A percentile compares a stretch with the other conserved stretches of the same genome.
Evolutionary conservation across 306 rosid species (phyloP).

Genomic region (Ammopiptanthus mongolicus): DNA sequence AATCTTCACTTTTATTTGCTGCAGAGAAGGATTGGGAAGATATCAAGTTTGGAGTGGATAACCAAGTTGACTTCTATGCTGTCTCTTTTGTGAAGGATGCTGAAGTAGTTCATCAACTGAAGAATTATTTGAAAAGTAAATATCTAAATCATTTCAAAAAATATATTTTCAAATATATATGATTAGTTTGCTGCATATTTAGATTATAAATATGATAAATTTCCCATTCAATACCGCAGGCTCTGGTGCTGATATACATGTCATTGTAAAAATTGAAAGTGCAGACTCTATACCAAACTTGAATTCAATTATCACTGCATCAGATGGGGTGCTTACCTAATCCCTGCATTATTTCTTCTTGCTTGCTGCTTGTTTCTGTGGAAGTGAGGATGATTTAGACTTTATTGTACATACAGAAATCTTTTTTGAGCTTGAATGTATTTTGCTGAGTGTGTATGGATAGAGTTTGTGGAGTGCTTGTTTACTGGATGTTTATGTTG

Average conservation of each 20-base stretch:
- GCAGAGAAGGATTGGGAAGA: constrained; percentile 99
- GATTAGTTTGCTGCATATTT: neutral
- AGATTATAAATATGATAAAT: neutral
- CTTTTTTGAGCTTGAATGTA: neutral
- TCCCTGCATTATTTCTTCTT: constrained; percentile 16
- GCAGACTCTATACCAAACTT: constrained; percentile 93
- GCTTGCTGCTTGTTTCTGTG: neutral
- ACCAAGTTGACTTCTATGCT: constrained; percentile 97
- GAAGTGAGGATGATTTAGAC: neutral
- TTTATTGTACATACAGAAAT: neutral
- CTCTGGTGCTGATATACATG: constrained; percentile 80
- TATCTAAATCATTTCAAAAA: neutral
- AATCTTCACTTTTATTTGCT: constrained; percentile 27
- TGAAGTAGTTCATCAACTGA: constrained; percentile 88
- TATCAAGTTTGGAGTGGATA: constrained; percentile 96
- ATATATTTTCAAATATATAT: neutral
- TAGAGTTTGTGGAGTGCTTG: neutral
- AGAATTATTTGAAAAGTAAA: constrained; percentile 81
- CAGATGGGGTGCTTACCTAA: constrained; percentile 43
- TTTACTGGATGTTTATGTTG: neutral
- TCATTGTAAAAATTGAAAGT: constrained; percentile 92
- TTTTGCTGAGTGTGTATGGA: neutral
- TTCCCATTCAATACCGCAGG: constrained; percentile 47
- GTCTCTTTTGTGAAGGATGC: constrained; percentile 98
- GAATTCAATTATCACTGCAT: constrained; percentile 79